phyloP scores from a whole-genome alignment of 805 yeast species.

The Wickerhamomyces hampshirensis region DNA sequence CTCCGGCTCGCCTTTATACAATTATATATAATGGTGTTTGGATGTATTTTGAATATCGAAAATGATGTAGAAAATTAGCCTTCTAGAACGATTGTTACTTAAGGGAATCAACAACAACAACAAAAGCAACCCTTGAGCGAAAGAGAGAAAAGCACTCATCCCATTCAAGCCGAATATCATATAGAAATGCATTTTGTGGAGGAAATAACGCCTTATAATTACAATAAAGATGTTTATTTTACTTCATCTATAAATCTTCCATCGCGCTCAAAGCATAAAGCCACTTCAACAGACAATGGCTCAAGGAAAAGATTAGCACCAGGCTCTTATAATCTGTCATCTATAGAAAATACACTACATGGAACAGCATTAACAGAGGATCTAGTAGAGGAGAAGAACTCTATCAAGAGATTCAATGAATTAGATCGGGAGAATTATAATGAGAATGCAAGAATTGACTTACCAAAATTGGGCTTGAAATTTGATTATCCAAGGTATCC shows the following conservation, averaged over 20 bases:
- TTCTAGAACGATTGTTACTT: no score
- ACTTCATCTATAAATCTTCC: constrained; percentile 22
- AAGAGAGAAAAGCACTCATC: no score
- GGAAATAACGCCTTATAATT: constrained; percentile 16
- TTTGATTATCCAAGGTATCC: constrained; percentile 22
- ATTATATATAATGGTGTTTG: no score
- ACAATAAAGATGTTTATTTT: constrained; percentile 22
- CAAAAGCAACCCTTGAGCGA: no score
- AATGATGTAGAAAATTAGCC: no score
- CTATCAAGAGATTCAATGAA: constrained; percentile 35
- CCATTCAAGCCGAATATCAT: no score
- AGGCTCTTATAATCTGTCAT: constrained; percentile 24
- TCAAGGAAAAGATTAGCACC: constrained; percentile 23
- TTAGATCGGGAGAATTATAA: constrained; percentile 40
- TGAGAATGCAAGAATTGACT: constrained; percentile 32
- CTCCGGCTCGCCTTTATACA: no score
- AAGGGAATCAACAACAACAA: no score
- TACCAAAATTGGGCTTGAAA: constrained; percentile 29
- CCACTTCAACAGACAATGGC: constrained; percentile 9
- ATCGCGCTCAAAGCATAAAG: constrained; percentile 15
- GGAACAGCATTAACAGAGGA: constrained; percentile 25
- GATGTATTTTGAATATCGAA: no score
- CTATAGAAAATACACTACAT: constrained; percentile 22
- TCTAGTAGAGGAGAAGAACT: constrained; percentile 30
- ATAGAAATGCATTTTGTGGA: no score